A percentile compares a stretch with the other conserved stretches of the same genome.
Evolutionary conservation across 73 alveolate species (phyloP).

Genomic region (Effrenium voratum): DNA sequence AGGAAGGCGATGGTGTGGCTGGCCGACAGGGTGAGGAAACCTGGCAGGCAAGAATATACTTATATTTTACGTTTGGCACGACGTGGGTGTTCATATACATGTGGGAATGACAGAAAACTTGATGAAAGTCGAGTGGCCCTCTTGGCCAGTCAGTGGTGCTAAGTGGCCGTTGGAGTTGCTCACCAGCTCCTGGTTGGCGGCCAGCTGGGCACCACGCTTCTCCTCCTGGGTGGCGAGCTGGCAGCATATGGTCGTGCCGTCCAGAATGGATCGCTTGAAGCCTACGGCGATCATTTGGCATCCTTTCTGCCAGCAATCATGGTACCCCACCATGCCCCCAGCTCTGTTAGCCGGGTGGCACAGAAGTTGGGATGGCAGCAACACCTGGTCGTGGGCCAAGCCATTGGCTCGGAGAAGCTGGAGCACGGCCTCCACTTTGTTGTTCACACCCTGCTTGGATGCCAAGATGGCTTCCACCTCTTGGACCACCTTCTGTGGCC

Average conservation of each 20-base stretch:
- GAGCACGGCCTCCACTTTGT: background rate
- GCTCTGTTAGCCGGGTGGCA: no score
- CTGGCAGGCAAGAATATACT: background rate
- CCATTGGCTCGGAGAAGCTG: background rate
- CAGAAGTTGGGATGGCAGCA: background rate
- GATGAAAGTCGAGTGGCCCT: background rate
- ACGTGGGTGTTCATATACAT: background rate
- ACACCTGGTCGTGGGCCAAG: background rate
- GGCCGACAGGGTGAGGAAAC: background rate
- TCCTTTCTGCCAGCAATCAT: no score
- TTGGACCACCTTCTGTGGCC: background rate
- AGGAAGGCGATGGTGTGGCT: background rate
- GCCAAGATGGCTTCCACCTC: background rate
- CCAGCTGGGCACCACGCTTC: background rate
- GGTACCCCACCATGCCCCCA: no score
- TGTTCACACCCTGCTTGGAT: background rate
- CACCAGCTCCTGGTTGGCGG: background rate
- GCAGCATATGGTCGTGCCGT: background rate
- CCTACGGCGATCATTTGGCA: no score
- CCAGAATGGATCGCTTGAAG: background rate
- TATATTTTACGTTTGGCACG: background rate
- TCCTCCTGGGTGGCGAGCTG: background rate
- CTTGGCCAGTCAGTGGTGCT: background rate
- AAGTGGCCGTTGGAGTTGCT: background rate
- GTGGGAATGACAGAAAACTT: no score